Percentiles rank a stretch among this genome's conserved stretches.
These are phyloP conservation scores for Pisolithus albus DNA, from an alignment of 768 basidiomycete species.

Conservation along the genomic window DNA sequence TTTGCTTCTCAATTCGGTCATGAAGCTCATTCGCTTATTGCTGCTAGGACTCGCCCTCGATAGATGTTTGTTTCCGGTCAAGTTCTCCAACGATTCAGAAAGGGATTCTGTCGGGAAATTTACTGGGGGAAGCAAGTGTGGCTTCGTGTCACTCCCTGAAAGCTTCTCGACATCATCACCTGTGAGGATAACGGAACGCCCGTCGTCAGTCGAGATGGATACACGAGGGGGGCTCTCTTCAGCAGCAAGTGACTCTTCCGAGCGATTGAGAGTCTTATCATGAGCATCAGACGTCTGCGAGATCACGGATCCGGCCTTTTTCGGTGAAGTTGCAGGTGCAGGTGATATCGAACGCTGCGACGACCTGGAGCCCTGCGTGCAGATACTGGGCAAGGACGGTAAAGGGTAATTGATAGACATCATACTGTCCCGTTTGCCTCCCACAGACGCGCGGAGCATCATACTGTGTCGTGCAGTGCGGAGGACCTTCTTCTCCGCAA, in stretches of 20 bases:
- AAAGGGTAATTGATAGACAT: constrained; percentile 36
- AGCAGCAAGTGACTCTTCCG: constrained; percentile 12
- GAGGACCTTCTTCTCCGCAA: constrained; percentile 84
- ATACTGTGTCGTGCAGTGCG: constrained; percentile 88
- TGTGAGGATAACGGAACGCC: constrained; percentile 55
- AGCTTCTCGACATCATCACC: constrained; percentile 38
- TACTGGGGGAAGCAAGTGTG: constrained; percentile 70
- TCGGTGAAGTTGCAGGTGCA: constrained; percentile 42
- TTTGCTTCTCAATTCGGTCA: constrained; percentile 74
- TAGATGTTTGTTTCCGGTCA: constrained; percentile 32
- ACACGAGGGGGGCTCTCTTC: constrained; percentile 59
- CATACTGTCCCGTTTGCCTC: constrained; percentile 42
- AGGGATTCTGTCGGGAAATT: constrained; percentile 73
- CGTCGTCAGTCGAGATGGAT: constrained; percentile 71
- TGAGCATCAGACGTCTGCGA: constrained; percentile 27
- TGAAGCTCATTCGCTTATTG: constrained; percentile 68
- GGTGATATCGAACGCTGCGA: constrained; percentile 34
- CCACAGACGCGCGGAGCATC: constrained; percentile 48
- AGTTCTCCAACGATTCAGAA: constrained; percentile 67
- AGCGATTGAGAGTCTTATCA: constrained; percentile 28
- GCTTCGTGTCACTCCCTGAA: constrained; percentile 28
- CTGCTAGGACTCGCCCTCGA: constrained; percentile 42
- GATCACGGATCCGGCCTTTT: constrained; percentile 31
- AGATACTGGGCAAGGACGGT: constrained; percentile 35
- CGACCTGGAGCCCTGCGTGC: constrained; percentile 25